Base-by-base conservation (phyloP, 148 eudicot species). In the Chenopodium album region DNA sequence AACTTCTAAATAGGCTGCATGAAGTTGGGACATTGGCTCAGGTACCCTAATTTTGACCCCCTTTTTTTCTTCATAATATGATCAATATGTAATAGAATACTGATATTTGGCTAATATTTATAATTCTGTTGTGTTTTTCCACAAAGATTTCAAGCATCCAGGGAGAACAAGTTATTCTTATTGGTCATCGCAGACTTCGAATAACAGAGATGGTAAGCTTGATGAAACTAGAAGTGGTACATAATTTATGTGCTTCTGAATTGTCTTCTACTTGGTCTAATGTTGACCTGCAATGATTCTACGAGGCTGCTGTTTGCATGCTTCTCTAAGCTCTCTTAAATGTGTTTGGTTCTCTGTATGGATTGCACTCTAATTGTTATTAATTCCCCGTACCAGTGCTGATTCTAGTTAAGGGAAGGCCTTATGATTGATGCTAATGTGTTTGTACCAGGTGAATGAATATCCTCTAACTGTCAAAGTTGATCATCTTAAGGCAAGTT, bases 381-480 rank as follows among this genome's bases (percentile, higher is more conserved):
- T 59, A 29, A 41, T 41, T 70, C 29, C 34, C 8, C 17, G 6
- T 71, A 12, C 56, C 7, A 54, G 6, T 72, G 52, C 37, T 73
- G 41, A 60, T 62, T 80, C 23, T 80, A 46, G 68, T 52, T 59
- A 13, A 44, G 23, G 60, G 22, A 29, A 32, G 50, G 19, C 59
- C 79, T 37, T 68, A 62, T 77, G 46, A 9, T 78, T 65, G 20
- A 71, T 73, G 37, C 73, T 37, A 75, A 78, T 81, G 68, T 70
- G 63, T 78, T 79, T 50, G 83, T 62, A 79, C 82, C 94, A 96
- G 99, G 98, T 94, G 82, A 91, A 91, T 82, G 99, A 94, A 83
- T 95, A 97, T 86, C 98, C 99, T 79, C 97, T 96, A 77, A 94
- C 95, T 28, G 99, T 97, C 76, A 91, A 89, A 88, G 94, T 97